phyloP scores from a whole-genome alignment of 2,329 filamentous ascomycete species.

The Colletotrichum musae region DNA sequence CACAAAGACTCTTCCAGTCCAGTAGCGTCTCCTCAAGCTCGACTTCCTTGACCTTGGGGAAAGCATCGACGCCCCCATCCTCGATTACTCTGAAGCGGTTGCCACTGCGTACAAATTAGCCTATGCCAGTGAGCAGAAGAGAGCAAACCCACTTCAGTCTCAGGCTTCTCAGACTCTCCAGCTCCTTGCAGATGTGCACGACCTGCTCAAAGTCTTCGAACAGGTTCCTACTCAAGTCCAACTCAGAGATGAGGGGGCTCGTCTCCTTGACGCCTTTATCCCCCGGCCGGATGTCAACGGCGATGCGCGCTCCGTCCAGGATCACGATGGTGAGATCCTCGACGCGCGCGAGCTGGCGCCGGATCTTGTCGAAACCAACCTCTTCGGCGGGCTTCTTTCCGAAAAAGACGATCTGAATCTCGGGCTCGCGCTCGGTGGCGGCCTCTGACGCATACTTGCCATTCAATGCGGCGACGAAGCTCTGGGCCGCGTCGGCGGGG shows the following conservation, averaged over 20 bases:
- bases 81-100: slow-evolving; percentile 74
- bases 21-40: slow-evolving; percentile 78
- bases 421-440: slow-evolving; percentile 45
- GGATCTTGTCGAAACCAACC: slow-evolving; percentile 95
- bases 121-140: not conserved
- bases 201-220: slow-evolving; percentile 79
- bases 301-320: slow-evolving; percentile 81
- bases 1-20: slow-evolving; percentile 74
- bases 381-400: slow-evolving; percentile 88
- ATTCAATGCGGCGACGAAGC: slow-evolving; percentile 84
- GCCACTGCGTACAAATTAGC: slow-evolving; percentile 66
- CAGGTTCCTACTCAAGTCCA: slow-evolving; percentile 89
- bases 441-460: slow-evolving; percentile 85
- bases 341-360: slow-evolving; percentile 82
- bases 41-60: slow-evolving; percentile 71
- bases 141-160: slow-evolving; percentile 76
- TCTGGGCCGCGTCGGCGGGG: slow-evolving; percentile 75
- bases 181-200: slow-evolving; percentile 77
- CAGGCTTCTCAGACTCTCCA: slow-evolving; percentile 76
- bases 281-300: slow-evolving; percentile 50
- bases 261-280: slow-evolving; percentile 60
- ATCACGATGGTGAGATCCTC: slow-evolving; percentile 85
- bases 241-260: slow-evolving; percentile 79
- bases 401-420: slow-evolving; percentile 74
- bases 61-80: slow-evolving; percentile 51